phyloP scores from a whole-genome alignment of 805 yeast genomes.

The Yarrowia osloensis region DNA sequence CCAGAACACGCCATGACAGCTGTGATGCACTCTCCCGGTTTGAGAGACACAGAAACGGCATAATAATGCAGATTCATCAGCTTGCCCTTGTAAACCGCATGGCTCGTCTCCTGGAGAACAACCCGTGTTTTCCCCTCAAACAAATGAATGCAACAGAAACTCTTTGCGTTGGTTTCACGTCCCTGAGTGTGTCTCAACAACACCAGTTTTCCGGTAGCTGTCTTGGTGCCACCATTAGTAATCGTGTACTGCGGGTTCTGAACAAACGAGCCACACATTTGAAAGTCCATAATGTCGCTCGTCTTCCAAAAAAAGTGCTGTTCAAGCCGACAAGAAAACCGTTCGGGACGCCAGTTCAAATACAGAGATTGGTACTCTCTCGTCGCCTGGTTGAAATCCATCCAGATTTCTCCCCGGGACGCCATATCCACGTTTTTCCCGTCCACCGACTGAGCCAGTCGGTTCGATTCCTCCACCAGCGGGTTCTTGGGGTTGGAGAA shows the following conservation, averaged over 20 bases:
- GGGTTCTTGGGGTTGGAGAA: constrained; percentile 27
- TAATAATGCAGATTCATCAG: constrained; percentile 43
- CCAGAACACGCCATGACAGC: constrained; percentile 35
- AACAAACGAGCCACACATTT: constrained; percentile 35
- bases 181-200: constrained; percentile 31
- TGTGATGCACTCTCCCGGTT: constrained; percentile 36
- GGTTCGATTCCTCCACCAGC: not conserved
- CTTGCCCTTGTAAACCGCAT: constrained; percentile 35
- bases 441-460: not conserved
- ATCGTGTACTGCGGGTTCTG: constrained; percentile 47
- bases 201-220: constrained; percentile 12
- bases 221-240: constrained; percentile 34
- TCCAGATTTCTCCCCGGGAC: constrained; percentile 35
- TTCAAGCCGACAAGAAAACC: constrained; percentile 37
- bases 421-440: constrained; percentile 29
- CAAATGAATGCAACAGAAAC: constrained; percentile 27
- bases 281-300: constrained; percentile 33
- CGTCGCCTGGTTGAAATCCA: constrained; percentile 42
- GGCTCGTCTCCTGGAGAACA: constrained; percentile 30
- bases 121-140: constrained; percentile 31
- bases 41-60: constrained; percentile 36
- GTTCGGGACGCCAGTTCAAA: constrained; percentile 62
- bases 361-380: constrained; percentile 55
- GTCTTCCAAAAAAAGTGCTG: constrained; percentile 42
- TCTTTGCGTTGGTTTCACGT: not conserved